phyloP scores from a whole-genome alignment of 169 alveolate species.

The Cryptosporidium tyzzeri region DNA sequence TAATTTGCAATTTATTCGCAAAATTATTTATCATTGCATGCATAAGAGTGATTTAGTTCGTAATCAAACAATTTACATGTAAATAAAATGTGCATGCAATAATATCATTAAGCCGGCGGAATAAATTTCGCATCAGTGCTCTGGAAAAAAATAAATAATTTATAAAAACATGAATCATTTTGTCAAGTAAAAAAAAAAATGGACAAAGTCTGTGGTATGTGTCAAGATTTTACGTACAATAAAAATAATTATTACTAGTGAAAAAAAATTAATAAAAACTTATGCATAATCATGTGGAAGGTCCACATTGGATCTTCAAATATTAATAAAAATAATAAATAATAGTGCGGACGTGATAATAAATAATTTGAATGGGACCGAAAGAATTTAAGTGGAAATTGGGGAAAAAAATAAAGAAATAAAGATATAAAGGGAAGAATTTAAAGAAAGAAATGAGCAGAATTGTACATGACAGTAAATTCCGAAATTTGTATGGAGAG shows the following conservation, averaged over 20 bases:
- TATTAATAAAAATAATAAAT: slow-evolving; percentile 20
- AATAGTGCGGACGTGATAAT: slow-evolving; percentile 34
- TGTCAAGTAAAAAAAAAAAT: slow-evolving; percentile 23
- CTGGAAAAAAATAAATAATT: not conserved
- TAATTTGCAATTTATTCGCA: too few relatives aligned
- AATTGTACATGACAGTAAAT: slow-evolving; percentile 72
- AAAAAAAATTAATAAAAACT: slow-evolving; percentile 40
- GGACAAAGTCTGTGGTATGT: slow-evolving; percentile 5
- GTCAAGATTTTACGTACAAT: slow-evolving; percentile 24
- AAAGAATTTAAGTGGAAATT: slow-evolving; percentile 5
- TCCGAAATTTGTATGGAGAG: slow-evolving; percentile 77
- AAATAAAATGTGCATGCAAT: too few relatives aligned
- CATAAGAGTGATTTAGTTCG: too few relatives aligned
- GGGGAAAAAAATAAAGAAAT: not conserved
- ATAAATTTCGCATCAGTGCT: not conserved
- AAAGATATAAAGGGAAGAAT: not conserved
- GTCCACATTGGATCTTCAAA: slow-evolving; percentile 76
- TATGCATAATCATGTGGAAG: slow-evolving; percentile 70
- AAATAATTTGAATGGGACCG: slow-evolving; percentile 12
- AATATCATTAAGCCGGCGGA: not conserved
- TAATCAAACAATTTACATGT: too few relatives aligned
- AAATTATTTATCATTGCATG: too few relatives aligned
- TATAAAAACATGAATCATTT: not conserved
- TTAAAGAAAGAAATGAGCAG: slow-evolving; percentile 38
- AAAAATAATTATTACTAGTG: not conserved